Evolutionary conservation across 225 moss, liverwort and hornwort genomes (phyloP).

Genomic region (Neckera pumila): DNA sequence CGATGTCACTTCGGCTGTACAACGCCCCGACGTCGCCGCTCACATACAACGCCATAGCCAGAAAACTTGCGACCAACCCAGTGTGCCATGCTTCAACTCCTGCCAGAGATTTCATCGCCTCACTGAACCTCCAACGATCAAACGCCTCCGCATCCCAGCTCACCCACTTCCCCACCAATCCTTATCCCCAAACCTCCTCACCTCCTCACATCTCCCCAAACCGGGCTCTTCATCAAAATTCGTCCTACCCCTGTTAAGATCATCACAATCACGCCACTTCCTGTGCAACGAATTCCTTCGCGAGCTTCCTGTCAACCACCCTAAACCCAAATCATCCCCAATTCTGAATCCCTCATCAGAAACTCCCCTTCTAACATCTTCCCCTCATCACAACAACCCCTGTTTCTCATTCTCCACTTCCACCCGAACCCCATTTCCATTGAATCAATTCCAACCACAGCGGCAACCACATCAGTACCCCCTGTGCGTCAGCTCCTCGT

Average conservation of each 20-base stretch:
- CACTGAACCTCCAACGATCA: not conserved
- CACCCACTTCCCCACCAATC: not conserved
- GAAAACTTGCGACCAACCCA: constrained; percentile 2
- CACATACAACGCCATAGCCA: constrained; percentile 22
- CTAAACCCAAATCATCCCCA: not conserved
- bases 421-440: not conserved
- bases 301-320: not conserved
- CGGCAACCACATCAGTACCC: not conserved
- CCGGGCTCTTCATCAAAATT: not conserved
- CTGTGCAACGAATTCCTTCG: not conserved
- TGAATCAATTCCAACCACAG: not conserved
- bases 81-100: constrained; percentile 5
- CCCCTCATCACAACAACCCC: not conserved
- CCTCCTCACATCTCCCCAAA: not conserved
- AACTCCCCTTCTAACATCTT: not conserved
- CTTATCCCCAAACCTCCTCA: not conserved
- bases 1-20: not conserved
- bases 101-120: constrained; percentile 5
- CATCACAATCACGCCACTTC: not conserved
- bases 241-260: not conserved
- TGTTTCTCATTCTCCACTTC: not conserved
- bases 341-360: not conserved
- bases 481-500: not conserved
- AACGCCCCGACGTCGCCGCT: constrained; percentile 10
- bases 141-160: not conserved